A percentile compares a stretch with the other conserved stretches of the same genome.
These are phyloP conservation scores for Gossypium stocksii DNA, from an alignment of 345 rosid genomes.

Conservation along the genomic window DNA sequence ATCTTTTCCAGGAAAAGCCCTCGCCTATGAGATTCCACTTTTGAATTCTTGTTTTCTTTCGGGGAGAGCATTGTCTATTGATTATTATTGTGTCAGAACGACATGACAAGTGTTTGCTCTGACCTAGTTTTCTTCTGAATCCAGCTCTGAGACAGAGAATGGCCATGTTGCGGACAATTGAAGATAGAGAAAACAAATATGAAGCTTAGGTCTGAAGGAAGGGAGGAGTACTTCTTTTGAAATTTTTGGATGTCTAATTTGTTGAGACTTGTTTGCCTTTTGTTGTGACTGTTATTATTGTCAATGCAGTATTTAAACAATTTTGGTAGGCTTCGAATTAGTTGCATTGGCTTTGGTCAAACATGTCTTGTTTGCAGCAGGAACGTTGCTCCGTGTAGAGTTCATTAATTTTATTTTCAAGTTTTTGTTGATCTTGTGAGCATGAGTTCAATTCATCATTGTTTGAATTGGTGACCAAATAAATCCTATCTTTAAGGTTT, in stretches of 20 bases:
- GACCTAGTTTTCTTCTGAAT: conserved; percentile 9
- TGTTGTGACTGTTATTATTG: conserved; percentile 10
- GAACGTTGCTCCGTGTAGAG: background rate
- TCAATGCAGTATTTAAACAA: conserved; percentile 27
- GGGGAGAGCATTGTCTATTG: background rate
- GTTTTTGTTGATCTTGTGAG: background rate
- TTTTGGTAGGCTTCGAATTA: conserved; percentile 38
- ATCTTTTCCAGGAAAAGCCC: background rate
- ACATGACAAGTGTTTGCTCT: background rate
- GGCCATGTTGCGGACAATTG: conserved; percentile 18
- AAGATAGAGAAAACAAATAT: conserved; percentile 10
- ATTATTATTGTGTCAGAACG: background rate
- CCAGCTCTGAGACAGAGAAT: conserved; percentile 36
- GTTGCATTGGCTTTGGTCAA: conserved; percentile 19
- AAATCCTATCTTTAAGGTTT: background rate
- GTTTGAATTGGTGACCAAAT: conserved; percentile 22
- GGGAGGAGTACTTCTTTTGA: conserved; percentile 11
- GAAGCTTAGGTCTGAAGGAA: background rate
- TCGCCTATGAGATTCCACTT: background rate
- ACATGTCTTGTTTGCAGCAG: conserved; percentile 18
- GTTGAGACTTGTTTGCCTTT: conserved; percentile 23
- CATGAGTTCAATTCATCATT: conserved; percentile 9
- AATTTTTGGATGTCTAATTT: conserved; percentile 18
- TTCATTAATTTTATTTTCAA: background rate
- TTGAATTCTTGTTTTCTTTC: background rate